These are phyloP conservation scores for Globisporangium recalcitrans DNA, from an alignment of 352 stramenopile genomes.

Conservation along the genomic window DNA sequence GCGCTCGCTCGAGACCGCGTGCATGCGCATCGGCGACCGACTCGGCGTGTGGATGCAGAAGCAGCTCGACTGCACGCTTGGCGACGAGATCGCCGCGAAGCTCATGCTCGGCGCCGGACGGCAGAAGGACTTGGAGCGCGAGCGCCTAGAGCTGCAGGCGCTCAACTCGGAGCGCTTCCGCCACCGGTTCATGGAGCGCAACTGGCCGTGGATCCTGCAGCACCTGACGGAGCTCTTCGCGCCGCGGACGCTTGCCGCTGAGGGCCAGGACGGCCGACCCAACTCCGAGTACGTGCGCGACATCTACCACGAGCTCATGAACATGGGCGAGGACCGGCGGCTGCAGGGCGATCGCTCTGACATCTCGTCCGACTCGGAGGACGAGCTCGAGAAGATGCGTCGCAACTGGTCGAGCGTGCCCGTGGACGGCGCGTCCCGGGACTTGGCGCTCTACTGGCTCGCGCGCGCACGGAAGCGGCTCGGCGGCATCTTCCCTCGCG, in stretches of 20 bases:
- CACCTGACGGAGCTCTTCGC: slow-evolving; percentile 96
- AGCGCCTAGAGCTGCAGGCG: slow-evolving; percentile 93
- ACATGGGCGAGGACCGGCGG: slow-evolving; percentile 87
- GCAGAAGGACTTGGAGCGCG: slow-evolving; percentile 92
- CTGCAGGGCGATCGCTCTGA: slow-evolving; percentile 87
- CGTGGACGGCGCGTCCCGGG: slow-evolving; percentile 73
- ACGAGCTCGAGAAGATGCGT: slow-evolving; percentile 86
- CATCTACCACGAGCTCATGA: slow-evolving; percentile 94
- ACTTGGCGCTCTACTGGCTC: slow-evolving; percentile 92
- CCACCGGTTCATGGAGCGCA: slow-evolving; percentile 95
- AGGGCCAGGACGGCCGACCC: slow-evolving; percentile 62
- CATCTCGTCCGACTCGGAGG: slow-evolving; percentile 91
- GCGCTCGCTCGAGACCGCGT: slow-evolving; percentile 51
- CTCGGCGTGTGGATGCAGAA: slow-evolving; percentile 91
- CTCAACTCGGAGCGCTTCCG: slow-evolving; percentile 97
- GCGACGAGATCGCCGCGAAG: slow-evolving; percentile 95
- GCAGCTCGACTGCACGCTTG: slow-evolving; percentile 91
- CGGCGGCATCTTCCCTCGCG: slow-evolving; percentile 87
- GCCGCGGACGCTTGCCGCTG: slow-evolving; percentile 80
- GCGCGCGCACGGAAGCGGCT: slow-evolving; percentile 88
- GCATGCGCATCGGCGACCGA: slow-evolving; percentile 68
- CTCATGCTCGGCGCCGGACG: slow-evolving; percentile 91
- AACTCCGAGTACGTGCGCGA: slow-evolving; percentile 94
- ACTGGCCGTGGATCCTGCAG: slow-evolving; percentile 95
- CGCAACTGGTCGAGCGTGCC: slow-evolving; percentile 83